phyloP scores from a whole-genome alignment of 2,329 filamentous ascomycete species.

The Phialophora tarda region DNA sequence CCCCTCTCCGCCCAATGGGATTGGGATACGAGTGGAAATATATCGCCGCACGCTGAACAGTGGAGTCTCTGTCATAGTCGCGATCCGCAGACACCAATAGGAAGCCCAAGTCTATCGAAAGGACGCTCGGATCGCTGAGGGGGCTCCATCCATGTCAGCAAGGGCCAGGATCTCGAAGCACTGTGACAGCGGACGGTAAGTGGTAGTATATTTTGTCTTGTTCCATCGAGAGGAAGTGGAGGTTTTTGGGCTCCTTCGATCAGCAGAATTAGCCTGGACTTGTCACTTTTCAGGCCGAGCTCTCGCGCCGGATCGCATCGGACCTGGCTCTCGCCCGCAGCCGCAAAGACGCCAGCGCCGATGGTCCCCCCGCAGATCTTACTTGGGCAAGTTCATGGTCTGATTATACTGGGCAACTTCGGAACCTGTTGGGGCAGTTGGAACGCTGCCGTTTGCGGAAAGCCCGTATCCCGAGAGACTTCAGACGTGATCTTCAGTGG shows the following conservation, averaged over 20 bases:
- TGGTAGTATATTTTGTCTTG: not conserved
- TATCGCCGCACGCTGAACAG: slow-evolving; percentile 20
- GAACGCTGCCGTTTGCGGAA: not conserved
- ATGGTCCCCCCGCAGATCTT: not conserved
- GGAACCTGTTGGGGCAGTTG: not conserved
- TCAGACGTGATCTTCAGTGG: not conserved
- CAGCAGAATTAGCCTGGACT: slow-evolving; percentile 1
- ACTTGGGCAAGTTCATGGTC: not conserved
- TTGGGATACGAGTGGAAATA: slow-evolving; percentile 20
- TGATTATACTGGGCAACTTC: not conserved
- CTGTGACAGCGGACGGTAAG: not conserved
- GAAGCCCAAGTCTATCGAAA: slow-evolving; percentile 5
- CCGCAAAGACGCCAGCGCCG: slow-evolving; percentile 6
- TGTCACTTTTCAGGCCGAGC: slow-evolving; percentile 1
- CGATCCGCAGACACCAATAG: slow-evolving; percentile 12
- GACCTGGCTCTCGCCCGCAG: slow-evolving; percentile 15
- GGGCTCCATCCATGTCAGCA: not conserved
- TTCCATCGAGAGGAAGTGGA: not conserved
- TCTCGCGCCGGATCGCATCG: slow-evolving; percentile 12
- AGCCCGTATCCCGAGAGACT: not conserved
- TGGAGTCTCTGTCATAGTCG: slow-evolving; percentile 4
- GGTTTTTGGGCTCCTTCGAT: not conserved
- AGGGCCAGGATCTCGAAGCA: not conserved
- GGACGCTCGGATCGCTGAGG: not conserved
- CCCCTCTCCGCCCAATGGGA: not conserved